A percentile compares a stretch with the other conserved stretches of the same genome.
Conservation (phyloP, 2,329 filamentous ascomycete species). For the Aschersonia sp. region DNA sequence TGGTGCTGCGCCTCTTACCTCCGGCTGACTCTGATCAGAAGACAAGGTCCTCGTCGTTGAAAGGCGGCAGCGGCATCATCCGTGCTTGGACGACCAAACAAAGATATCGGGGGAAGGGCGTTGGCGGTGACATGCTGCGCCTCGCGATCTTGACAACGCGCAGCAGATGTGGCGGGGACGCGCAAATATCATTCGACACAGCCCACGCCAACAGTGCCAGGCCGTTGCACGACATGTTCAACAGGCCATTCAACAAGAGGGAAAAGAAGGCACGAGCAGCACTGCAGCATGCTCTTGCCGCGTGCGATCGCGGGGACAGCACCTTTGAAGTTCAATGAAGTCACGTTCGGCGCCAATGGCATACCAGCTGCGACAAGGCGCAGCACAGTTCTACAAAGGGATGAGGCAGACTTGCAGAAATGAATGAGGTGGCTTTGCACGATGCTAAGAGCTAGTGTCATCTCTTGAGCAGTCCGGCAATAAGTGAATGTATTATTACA, state of each 20-base stretch:
- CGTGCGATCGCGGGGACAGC: slow-evolving; percentile 5
- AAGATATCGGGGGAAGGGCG: slow-evolving; percentile 53
- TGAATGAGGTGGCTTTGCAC: no score
- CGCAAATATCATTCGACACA: slow-evolving; percentile 52
- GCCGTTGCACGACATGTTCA: slow-evolving; percentile 45
- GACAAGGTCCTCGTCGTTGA: slow-evolving; percentile 7
- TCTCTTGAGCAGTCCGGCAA: no score
- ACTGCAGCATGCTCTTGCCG: slow-evolving; percentile 17
- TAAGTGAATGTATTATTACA: no score
- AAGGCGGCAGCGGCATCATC: slow-evolving; percentile 48
- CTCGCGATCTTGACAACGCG: slow-evolving; percentile 53
- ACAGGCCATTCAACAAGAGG: slow-evolving; percentile 36
- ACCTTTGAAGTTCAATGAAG: slow-evolving; percentile 2
- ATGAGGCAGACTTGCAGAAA: no score
- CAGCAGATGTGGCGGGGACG: slow-evolving; percentile 45
- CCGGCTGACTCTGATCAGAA: slow-evolving; percentile 1
- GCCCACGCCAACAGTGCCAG: slow-evolving; percentile 59
- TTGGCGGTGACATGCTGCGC: slow-evolving; percentile 58
- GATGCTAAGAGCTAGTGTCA: no score
- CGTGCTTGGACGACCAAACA: slow-evolving; percentile 68
- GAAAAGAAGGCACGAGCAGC: slow-evolving; percentile 38
- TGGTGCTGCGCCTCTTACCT: slow-evolving; percentile 48
- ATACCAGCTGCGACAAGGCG: no score
- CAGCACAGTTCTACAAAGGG: no score
- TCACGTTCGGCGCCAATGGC: no score